Evolutionary conservation across 148 eudicot species (phyloP), one percentile per base, ranked within the genome.

Genomic region (Rheum nobile): DNA sequence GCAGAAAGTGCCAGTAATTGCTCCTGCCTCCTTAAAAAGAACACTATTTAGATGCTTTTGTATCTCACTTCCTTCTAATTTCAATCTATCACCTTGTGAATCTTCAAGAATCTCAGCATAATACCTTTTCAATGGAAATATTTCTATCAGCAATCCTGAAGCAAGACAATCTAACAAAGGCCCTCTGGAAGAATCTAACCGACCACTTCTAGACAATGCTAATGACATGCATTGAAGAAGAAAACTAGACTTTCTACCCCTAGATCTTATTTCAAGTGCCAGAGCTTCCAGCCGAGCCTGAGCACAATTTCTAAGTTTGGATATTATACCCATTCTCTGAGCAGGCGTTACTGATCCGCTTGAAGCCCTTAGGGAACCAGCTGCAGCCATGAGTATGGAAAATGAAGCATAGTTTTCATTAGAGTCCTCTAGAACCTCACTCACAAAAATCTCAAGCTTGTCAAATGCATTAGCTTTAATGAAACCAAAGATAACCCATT

Each of bases 21-120:
- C 89, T 71, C 98, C 98, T 34, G 97, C 96, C 81, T 95, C 98
- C 83, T 78, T 95, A 77, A 95, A 95, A 67, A 82, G 70, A 69
- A 81, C 52, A 76, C 86, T 80, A 67, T 75, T 79, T 57, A 83
- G 81, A 84, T 91, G 98, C 52, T 85, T 78, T 78, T 84, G 86
- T 54, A 88, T 79, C 78, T 72, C 86, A 79, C 55, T 76, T 76
- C 50, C 77, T 32, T 71, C 74, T 26, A 71, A 46, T n/a, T 26
- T 72, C n/a, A 35, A 50, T 31, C 69, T 54, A 79, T 71, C 75
- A 28, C 76, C 84, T 16, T 14, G 35, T 63, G 84, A 82, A 57
- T 52, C 68, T 71, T 75, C 74, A 69, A 89, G 84, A 59, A 88
- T 76, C 75, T 74, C 79, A 14, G 54, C 35, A 77, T 90, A 88